Evolutionary conservation across 495 filamentous ascomycete species (phyloP), one percentile per base, ranked within the genome.

Genomic region (Lophiostoma macrostomum): DNA sequence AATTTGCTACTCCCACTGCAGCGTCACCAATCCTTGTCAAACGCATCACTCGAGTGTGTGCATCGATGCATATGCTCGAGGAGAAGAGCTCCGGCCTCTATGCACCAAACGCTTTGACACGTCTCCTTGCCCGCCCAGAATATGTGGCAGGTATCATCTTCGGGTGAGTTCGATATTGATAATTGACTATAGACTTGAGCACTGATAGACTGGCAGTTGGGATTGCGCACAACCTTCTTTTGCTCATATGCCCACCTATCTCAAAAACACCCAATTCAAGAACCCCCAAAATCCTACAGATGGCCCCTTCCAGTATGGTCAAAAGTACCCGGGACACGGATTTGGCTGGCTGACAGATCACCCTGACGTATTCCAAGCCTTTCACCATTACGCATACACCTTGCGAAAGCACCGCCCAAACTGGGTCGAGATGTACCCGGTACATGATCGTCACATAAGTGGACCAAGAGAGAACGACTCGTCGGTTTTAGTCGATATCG

Each of bases 291-390:
- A 47, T 20, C 3, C 28, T 7, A n/a, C 22, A 3, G 44, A 47
- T 34, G 44, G 44, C 8, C 44, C 44, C n/a, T 47, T 47, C 14
- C 44, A 47, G 35, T 22, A 34, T 31, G 44, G 5, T 1, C 4
- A 47, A 3, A 20, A 35, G 3, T 34, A 11, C 16, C n/a, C n/a
- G n/a, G 44, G 44, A 18, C 44, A 47, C 13, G 44, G 28, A 3
- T 47, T 47, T 18, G 28, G 44, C 27, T 47, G 44, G 44, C 28
- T 47, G 28, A 47, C 14, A 10, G 44, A 32, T 22, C 44, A 47
- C 14, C 44, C 44, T n/a, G 30, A 47, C 7, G 44, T 47, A 2
- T 47, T 47, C 44, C 44, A 47, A 22, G 44, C 44, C 2, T 47
- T 47, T 27, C 44, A 47, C 20, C 11, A 16, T 3, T 47, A 47